Evolutionary conservation across 2,329 filamentous ascomycete species (phyloP).

Genomic region (Colletotrichum plurivorum): DNA sequence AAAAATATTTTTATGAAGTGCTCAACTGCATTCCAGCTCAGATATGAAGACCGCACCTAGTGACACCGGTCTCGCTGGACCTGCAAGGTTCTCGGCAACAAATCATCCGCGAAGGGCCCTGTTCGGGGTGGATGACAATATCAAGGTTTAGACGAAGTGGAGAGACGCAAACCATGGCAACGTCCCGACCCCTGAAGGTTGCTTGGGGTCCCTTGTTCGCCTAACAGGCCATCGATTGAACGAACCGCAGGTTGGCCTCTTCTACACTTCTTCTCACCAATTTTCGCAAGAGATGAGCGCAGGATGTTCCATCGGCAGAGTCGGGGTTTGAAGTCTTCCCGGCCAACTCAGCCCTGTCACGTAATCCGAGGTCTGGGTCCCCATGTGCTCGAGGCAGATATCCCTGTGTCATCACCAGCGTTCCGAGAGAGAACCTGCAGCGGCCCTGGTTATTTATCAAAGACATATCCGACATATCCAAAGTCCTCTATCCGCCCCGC

Average conservation of each 20-base stretch:
- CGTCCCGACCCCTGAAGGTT: constrained; percentile 16
- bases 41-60: constrained; percentile 6
- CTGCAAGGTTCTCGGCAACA: background rate
- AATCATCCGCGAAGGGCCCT: constrained; percentile 4
- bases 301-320: background rate
- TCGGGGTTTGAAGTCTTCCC: background rate
- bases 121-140: constrained; percentile 17
- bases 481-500: background rate
- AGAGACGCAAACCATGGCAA: background rate
- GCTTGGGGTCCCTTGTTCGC: constrained; percentile 10
- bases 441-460: background rate
- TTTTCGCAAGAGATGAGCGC: background rate
- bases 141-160: constrained; percentile 23
- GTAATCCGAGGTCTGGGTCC: constrained; percentile 4
- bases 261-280: background rate
- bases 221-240: constrained; percentile 3
- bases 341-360: constrained; percentile 9
- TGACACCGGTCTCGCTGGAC: background rate
- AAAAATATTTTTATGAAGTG: background rate
- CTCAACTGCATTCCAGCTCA: background rate
- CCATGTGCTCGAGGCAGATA: constrained; percentile 7
- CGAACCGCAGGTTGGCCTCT: background rate
- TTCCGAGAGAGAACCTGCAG: background rate
- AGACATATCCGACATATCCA: constrained; percentile 4
- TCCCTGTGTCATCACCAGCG: constrained; percentile 5